Conservation (phyloP, 2,329 filamentous ascomycete genomes). For the Botrytis porri region DNA sequence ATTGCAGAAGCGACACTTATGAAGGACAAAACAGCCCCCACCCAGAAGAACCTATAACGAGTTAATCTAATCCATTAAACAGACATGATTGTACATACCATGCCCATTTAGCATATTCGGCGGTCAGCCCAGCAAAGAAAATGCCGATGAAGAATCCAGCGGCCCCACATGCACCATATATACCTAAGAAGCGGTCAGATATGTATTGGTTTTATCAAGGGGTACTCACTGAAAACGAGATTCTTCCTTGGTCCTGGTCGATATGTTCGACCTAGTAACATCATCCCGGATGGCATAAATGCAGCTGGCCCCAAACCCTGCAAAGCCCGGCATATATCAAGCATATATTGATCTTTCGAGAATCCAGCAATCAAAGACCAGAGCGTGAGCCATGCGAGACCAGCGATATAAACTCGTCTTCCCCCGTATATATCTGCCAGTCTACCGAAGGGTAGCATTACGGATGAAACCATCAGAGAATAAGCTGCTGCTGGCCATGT, state of each 20-base stretch:
- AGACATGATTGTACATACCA: slow-evolving; percentile 48
- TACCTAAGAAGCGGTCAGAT: slow-evolving; percentile 15
- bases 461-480: slow-evolving; percentile 50
- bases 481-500: slow-evolving; percentile 62
- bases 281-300: slow-evolving; percentile 64
- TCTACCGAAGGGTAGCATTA: slow-evolving; percentile 60
- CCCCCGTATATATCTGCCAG: slow-evolving; percentile 60
- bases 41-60: slow-evolving; percentile 49
- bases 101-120: slow-evolving; percentile 57
- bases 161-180: slow-evolving; percentile 18
- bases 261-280: slow-evolving; percentile 59
- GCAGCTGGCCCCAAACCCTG: slow-evolving; percentile 70
- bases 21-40: slow-evolving; percentile 53
- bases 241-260: slow-evolving; percentile 65
- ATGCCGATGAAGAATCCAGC: slow-evolving; percentile 53
- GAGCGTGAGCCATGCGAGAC: slow-evolving; percentile 58
- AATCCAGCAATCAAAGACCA: slow-evolving; percentile 71
- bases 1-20: slow-evolving; percentile 47
- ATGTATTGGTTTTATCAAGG: neutral
- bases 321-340: slow-evolving; percentile 67
- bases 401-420: slow-evolving; percentile 53
- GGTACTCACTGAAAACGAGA: slow-evolving; percentile 45
- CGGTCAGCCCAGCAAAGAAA: slow-evolving; percentile 60
- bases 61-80: neutral
- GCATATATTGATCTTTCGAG: slow-evolving; percentile 61